Evolutionary conservation across 2,329 filamentous ascomycete genomes (phyloP), one percentile per base, ranked within the genome.

Genomic region (Pyrenophora teres): DNA sequence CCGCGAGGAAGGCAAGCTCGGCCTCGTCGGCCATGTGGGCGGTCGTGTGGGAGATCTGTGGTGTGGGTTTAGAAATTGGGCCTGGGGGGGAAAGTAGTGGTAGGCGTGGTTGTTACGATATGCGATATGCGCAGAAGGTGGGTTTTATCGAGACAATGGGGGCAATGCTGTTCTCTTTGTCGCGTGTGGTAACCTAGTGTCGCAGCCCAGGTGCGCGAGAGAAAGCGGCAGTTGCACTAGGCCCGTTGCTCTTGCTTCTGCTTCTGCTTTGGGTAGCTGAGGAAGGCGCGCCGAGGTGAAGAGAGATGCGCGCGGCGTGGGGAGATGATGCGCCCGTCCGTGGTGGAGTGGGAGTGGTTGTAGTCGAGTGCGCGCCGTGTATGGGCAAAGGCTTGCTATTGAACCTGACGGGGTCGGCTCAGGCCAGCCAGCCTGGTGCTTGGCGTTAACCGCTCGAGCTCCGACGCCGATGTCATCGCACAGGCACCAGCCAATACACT

Each of bases 1-100:
- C 76, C 62, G 77, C 72, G 53, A 82, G 77, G 63, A 82, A 82
- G 56, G 80, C 80, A 53, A 77, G 73, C 70, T 83, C 80, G 52
- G 78, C 75, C 63, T 80, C 80, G 63, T 79, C 80, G 48, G 79
- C 78, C 80, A 82, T 82, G 43, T 50, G 52, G 55, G 59, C 51
- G 46, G 40, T 43, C 15, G 15, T 15, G 45, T 16, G 21, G 37
- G 42, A 21, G 32, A 41, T 43, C 43, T 55, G 44, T 41, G 50
- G 25, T 44, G 31, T 33, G 42, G 45, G 41, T 52, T 63, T 53
- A 62, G 54, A 9, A 57, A 42, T 13, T 33, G 35, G 39, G 40
- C 32, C 31, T 33, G 19, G 38, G 33, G 19, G 38, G 33, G 38
- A 7, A 10, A 27, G 3, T 43, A 46, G 41, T 44, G 38, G 42